Conservation (phyloP, 164 flowering plant genomes). For the Buxus sempervirens region DNA sequence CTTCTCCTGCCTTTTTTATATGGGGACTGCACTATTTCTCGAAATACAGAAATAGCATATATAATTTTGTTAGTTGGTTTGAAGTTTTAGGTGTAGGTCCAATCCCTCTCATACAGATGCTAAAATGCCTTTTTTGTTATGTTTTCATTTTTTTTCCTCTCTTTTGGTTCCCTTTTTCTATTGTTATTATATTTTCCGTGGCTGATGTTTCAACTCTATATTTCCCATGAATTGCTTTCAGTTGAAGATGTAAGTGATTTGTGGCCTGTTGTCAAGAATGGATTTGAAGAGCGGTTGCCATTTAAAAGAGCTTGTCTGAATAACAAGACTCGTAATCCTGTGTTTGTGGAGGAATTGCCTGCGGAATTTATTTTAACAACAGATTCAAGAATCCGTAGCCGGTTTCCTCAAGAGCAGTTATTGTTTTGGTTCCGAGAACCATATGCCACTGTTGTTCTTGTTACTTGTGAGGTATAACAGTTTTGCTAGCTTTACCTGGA, state of each 20-base stretch:
- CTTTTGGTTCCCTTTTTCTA: too few relatives aligned
- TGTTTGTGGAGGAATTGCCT: conserved; percentile 66
- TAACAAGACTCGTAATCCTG: conserved; percentile 90
- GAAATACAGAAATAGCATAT: not conserved
- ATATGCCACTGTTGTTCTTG: conserved; percentile 90
- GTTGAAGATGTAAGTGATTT: conserved; percentile 97
- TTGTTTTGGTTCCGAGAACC: conserved; percentile 98
- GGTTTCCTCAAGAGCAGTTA: conserved; percentile 86
- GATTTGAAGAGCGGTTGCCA: conserved; percentile 76
- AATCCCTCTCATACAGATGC: not conserved
- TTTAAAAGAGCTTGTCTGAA: conserved; percentile 73
- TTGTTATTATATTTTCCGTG: not conserved
- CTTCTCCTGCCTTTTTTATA: not conserved
- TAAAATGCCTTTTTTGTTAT: not conserved
- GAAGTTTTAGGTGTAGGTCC: not conserved
- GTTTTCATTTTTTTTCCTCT: not conserved
- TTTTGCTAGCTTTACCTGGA: not conserved
- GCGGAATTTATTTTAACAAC: conserved; percentile 91
- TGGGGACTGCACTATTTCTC: not conserved
- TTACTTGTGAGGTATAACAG: conserved; percentile 96
- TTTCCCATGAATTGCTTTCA: conserved; percentile 28
- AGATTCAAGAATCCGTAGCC: conserved; percentile 87
- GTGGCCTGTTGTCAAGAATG: conserved; percentile 74
- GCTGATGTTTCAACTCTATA: not conserved
- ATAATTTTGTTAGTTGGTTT: not conserved